These are phyloP conservation scores for Pseudomonodictys pantanalensis DNA, from an alignment of 495 filamentous ascomycete species.

Conservation along the genomic window DNA sequence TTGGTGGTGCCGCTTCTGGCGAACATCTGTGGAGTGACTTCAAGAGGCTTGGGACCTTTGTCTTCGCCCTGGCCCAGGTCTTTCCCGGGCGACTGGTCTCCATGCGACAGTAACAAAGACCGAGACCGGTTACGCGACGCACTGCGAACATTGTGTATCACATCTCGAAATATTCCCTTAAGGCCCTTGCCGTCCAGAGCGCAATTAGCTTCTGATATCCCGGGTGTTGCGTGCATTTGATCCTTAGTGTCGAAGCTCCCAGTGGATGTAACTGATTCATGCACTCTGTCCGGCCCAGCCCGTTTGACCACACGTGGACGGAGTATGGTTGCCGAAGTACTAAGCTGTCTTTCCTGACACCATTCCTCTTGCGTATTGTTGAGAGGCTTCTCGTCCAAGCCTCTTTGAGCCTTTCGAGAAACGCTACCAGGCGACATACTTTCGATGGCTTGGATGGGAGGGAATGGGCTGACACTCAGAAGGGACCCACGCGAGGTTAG, in stretches of 20 bases:
- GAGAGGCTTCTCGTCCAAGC: background rate
- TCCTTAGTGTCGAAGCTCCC: too few relatives aligned
- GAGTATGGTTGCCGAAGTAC: background rate
- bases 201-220: too few relatives aligned
- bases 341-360: background rate
- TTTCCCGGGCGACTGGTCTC: background rate
- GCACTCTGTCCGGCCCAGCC: background rate
- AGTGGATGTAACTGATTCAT: background rate
- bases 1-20: background rate
- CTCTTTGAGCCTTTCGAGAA: background rate
- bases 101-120: slow-evolving; percentile 3
- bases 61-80: too few relatives aligned
- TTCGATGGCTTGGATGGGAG: background rate
- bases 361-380: background rate
- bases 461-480: slow-evolving; percentile 2
- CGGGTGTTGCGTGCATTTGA: too few relatives aligned
- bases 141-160: slow-evolving; percentile 6
- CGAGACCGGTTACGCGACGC: slow-evolving; percentile 10
- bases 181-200: background rate
- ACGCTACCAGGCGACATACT: background rate
- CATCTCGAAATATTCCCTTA: slow-evolving; percentile 9
- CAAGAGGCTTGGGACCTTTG: too few relatives aligned
- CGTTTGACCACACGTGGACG: too few relatives aligned
- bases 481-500: slow-evolving; percentile 4
- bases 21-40: too few relatives aligned